Evolutionary conservation across 2,329 filamentous ascomycete species (phyloP), one percentile per base, ranked within the genome.

Genomic region (Scedosporium apiospermum): DNA sequence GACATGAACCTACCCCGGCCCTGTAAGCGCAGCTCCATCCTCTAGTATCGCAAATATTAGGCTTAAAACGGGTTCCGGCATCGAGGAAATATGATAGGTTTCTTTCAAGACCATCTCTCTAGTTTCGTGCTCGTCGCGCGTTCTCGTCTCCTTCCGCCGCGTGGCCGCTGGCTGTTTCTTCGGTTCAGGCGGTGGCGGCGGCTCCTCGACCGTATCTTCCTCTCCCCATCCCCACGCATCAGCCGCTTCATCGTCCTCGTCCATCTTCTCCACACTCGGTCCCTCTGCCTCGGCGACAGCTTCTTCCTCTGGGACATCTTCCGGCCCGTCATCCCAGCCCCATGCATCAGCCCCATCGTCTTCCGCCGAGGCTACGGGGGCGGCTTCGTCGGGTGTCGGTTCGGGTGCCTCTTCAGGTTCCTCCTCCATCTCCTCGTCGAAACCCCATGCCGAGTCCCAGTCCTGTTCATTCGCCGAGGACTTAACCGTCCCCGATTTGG

Each of bases 201-300:
- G 57, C 55, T 71, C 65, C 62, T 70, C 70, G 65, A 76, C 64
- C 23, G 68, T 69, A 18, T 89, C 88, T 30, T 93, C 80, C 30
- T 85, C 90, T n/a, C 85, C 90, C 90, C 91, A 96, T 41, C 90
- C 91, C 89, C 91, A 95, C 34, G 90, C 90, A 65, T 91, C 90
- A 14, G 78, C 80, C 4, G 51, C 51, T 55, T 75, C 75, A 23
- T 83, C 81, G 14, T 82, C 77, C 1, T 78, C 76, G 0, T 72
- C 71, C 1, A 68, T 65, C n/a, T 65, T 65, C 6, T 55, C 23
- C 6, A 23, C 60, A 2, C 60, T 64, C 67, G 41, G 61, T 9
- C 18, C 46, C 53, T 42, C 38, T 66, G 63, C n/a, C 65, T 63
- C 18, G 60, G 63, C 58, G 18, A 65, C 42, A 4, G 66, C 58